These are phyloP conservation scores for Neurospora hispaniola DNA, from an alignment of 495 filamentous ascomycete genomes.

Conservation along the genomic window DNA sequence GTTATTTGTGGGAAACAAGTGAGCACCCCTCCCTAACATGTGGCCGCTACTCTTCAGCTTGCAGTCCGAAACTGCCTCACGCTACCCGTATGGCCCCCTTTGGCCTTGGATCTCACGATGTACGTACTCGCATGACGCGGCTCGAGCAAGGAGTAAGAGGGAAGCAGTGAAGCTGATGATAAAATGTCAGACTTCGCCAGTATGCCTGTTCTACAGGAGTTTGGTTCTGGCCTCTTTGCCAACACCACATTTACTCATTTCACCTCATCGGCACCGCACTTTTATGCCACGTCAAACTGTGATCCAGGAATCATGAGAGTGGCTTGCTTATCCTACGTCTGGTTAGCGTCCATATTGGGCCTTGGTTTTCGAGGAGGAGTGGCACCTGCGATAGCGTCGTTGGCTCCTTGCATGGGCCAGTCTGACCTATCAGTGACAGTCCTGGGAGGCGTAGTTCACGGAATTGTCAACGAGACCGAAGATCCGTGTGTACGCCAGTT, in stretches of 20 bases:
- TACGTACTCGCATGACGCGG: not conserved
- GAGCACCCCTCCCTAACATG: not conserved
- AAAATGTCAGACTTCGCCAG: not conserved
- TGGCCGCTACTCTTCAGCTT: not conserved
- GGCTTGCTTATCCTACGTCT: not conserved
- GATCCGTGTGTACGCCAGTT: slow-evolving; percentile 26
- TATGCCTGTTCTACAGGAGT: not conserved
- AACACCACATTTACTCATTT: not conserved
- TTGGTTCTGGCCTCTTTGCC: not conserved
- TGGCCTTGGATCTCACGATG: not conserved
- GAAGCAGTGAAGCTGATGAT: not conserved
- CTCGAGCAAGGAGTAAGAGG: not conserved
- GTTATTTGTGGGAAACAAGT: not conserved
- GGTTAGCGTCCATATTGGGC: not conserved
- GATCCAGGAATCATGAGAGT: not conserved
- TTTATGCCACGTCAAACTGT: not conserved
- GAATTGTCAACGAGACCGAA: slow-evolving; percentile 2
- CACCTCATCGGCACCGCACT: not conserved
- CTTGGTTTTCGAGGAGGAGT: not conserved
- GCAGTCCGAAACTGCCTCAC: not conserved
- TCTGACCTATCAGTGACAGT: slow-evolving; percentile 6
- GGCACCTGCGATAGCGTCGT: not conserved
- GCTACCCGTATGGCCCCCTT: not conserved
- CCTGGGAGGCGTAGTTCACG: slow-evolving; percentile 5
- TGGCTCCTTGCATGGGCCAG: not conserved